These are phyloP conservation scores for Saturnispora dispora DNA, from an alignment of 805 yeast genomes.

Conservation along the genomic window DNA sequence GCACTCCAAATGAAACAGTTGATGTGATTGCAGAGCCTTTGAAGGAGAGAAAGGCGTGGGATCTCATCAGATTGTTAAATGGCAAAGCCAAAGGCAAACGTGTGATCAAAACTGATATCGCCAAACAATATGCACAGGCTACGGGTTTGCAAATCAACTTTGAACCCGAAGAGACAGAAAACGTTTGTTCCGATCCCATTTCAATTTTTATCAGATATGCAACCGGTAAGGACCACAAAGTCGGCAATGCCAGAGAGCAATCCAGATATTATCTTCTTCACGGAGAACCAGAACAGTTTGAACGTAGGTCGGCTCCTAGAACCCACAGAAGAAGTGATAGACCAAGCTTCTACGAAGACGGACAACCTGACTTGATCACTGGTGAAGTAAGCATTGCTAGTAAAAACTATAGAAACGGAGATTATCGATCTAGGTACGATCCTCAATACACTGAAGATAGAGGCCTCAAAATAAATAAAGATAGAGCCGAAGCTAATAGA, in stretches of 20 bases:
- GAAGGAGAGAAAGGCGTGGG: conserved; percentile 13
- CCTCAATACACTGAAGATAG: neutral
- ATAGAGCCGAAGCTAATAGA: too few relatives aligned
- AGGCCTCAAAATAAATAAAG: neutral
- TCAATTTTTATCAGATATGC: conserved; percentile 38
- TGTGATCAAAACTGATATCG: conserved; percentile 6
- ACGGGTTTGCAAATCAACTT: neutral
- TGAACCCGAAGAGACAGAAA: neutral
- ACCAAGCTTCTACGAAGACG: conserved; percentile 2
- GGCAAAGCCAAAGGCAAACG: conserved; percentile 2
- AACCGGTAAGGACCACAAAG: conserved; percentile 45
- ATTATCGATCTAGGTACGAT: conserved; percentile 5
- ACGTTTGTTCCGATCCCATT: conserved; percentile 24
- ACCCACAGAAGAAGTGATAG: neutral
- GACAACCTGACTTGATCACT: conserved; percentile 27
- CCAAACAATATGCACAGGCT: neutral
- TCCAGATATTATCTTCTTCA: conserved; percentile 59
- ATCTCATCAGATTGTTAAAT: conserved; percentile 5
- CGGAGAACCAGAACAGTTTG: conserved; percentile 53
- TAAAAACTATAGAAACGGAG: neutral
- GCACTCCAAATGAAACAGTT: neutral
- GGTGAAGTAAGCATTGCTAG: conserved; percentile 18
- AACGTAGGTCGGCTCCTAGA: conserved; percentile 23
- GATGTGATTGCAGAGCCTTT: neutral
- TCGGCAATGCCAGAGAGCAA: conserved; percentile 44